Conservation (phyloP, 345 rosid genomes). For the Arabidopsis suecica region DNA sequence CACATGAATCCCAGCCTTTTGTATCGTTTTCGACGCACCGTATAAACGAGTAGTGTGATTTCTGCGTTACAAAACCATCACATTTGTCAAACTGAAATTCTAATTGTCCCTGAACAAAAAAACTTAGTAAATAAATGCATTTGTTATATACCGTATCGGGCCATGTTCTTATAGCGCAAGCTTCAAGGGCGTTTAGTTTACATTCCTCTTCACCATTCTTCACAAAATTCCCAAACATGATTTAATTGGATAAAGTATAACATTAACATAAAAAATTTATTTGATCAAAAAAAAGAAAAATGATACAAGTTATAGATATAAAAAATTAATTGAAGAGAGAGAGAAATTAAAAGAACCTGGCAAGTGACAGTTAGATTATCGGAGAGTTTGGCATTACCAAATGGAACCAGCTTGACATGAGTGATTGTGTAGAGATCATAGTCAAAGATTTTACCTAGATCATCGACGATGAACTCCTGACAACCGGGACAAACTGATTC, state of each 20-base stretch:
- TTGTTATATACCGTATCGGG: conserved; percentile 50
- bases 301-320: no score
- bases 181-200: conserved; percentile 64
- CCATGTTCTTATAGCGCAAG: conserved; percentile 61
- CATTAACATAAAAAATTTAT: no score
- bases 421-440: conserved; percentile 45
- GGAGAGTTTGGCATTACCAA: conserved; percentile 51
- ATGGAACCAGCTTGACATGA: conserved; percentile 55
- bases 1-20: conserved; percentile 24
- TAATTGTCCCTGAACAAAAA: not conserved
- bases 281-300: no score
- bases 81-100: not conserved
- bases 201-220: conserved; percentile 84
- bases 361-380: conserved; percentile 38
- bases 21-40: conserved; percentile 26
- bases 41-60: conserved; percentile 54
- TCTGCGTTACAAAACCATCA: conserved; percentile 41
- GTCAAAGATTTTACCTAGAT: conserved; percentile 40
- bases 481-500: conserved; percentile 55
- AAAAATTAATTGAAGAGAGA: not conserved
- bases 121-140: not conserved
- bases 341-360: conserved; percentile 42
- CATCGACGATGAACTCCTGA: conserved; percentile 48
- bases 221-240: not conserved
- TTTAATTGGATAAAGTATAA: not conserved